Conservation (phyloP, 305 asterid genomes). For the Petunia hybrid region DNA sequence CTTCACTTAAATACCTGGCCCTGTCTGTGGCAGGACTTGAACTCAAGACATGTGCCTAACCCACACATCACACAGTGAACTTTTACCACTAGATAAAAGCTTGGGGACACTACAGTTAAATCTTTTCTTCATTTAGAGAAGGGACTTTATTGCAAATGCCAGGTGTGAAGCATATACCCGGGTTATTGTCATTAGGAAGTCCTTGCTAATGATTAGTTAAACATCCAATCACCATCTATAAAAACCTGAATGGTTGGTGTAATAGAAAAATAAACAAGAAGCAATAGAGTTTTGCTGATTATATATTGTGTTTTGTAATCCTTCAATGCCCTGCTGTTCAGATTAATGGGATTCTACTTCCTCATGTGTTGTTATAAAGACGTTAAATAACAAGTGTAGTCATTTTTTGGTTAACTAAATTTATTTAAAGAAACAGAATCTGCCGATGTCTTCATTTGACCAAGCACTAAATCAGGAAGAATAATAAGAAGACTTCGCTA, state of each 20-base stretch:
- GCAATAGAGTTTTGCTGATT: background rate
- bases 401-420: slow-evolving; percentile 1
- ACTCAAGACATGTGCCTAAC: too few species aligned
- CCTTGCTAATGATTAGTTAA: too few species aligned
- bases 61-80: too few species aligned
- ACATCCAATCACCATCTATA: background rate
- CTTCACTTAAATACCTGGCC: too few species aligned
- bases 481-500: background rate
- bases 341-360: slow-evolving; percentile 23
- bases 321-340: background rate
- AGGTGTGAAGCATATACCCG: too few species aligned
- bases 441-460: slow-evolving; percentile 7
- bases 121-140: too few species aligned
- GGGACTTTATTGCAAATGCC: too few species aligned
- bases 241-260: background rate
- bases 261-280: background rate
- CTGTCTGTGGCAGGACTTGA: too few species aligned
- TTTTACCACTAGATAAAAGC: too few species aligned
- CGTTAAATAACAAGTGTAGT: slow-evolving; percentile 1
- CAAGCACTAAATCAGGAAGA: background rate
- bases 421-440: slow-evolving; percentile 1
- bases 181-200: too few species aligned
- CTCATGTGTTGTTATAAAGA: background rate
- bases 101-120: too few species aligned
- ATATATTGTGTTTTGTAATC: background rate